Evolutionary conservation across 192 early-diverging fungal species (phyloP).

Genomic region (Coemansia sp.): DNA sequence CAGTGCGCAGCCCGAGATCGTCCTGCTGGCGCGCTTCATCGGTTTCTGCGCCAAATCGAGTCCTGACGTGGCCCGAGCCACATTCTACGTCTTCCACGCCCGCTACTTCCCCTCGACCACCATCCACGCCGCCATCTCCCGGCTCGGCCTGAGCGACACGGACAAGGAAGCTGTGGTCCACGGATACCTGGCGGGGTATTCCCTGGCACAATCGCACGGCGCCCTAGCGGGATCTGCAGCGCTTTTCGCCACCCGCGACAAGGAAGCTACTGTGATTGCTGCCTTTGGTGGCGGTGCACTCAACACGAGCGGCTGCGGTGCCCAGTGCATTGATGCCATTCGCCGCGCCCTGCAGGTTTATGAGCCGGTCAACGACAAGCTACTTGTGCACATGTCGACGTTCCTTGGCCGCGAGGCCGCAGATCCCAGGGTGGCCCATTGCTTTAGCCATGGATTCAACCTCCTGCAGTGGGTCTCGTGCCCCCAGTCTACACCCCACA

Average conservation of each 20-base stretch:
- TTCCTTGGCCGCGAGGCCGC: constrained; percentile 53
- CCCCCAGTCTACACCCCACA: constrained; percentile 56
- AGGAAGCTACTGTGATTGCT: constrained; percentile 56
- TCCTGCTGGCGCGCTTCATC: constrained; percentile 6
- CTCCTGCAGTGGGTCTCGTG: constrained; percentile 68
- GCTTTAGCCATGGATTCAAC: constrained; percentile 62
- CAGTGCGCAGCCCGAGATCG: not conserved
- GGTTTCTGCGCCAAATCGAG: constrained; percentile 3
- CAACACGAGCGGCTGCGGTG: constrained; percentile 35
- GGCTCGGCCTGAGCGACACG: not conserved
- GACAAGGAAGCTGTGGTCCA: not conserved
- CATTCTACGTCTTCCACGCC: not conserved
- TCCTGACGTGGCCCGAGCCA: not conserved
- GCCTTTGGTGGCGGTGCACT: constrained; percentile 86
- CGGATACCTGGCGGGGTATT: not conserved
- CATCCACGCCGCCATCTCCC: constrained; percentile 2
- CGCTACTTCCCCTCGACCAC: not conserved
- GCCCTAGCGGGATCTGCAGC: too few relatives aligned
- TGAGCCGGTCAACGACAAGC: too few relatives aligned
- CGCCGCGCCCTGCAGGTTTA: constrained; percentile 61
- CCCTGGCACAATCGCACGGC: not conserved
- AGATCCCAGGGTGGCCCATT: constrained; percentile 52
- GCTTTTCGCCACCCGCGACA: too few relatives aligned
- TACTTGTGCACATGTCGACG: constrained; percentile 64
- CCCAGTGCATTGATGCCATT: constrained; percentile 68